Base-by-base conservation (phyloP, 768 basidiomycete species). In the Lactarius vividus region DNA sequence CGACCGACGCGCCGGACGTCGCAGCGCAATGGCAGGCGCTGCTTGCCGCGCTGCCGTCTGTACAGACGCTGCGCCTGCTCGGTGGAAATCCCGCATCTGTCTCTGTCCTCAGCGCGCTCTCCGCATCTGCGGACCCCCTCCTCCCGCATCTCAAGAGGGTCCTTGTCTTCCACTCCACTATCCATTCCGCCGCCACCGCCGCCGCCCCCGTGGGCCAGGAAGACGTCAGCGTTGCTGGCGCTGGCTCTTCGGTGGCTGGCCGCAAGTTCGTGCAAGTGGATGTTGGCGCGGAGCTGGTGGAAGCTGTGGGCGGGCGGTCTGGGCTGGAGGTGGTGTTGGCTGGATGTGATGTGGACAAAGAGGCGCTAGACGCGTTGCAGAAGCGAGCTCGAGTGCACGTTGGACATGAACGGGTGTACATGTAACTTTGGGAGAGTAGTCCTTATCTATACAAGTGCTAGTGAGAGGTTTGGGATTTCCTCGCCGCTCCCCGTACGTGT, bases 121-220 rank as follows among this genome's bases (percentile, higher is more conserved):
- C 61, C 7, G 23, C 23, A 7, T 39, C 20, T 7, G 18, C 3
- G 2, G 33, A 35, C 16, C 0, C 5, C 3, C 49, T 66, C 39
- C 61, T 66, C 15, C 57, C 65, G 18, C 33, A 59, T 40, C 65
- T 66, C 7, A 61, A 62, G 52, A 62, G n/a, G 8, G 13, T 66
- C 8, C 37, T 57, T 26, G 11, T 63, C 9, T 16, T 59, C 2
- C 26, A n/a, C 10, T 53, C 18, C 13, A 0, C n/a, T 13, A 13
- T 13, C 11, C 0, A 6, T 8, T 15, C 23, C 4, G 23, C 31
- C 20, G 3, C 44, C 3, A 0, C 44, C 2, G 7, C 9, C 4
- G 23, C 31, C 20, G 3, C 44, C 3, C 3, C 44, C 2, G 7
- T 5, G 26, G 4, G 3, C 4, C 1, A 3, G 23, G 57, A 58